phyloP scores from a whole-genome alignment of 345 rosid genomes.

The Cardamine occulta region DNA sequence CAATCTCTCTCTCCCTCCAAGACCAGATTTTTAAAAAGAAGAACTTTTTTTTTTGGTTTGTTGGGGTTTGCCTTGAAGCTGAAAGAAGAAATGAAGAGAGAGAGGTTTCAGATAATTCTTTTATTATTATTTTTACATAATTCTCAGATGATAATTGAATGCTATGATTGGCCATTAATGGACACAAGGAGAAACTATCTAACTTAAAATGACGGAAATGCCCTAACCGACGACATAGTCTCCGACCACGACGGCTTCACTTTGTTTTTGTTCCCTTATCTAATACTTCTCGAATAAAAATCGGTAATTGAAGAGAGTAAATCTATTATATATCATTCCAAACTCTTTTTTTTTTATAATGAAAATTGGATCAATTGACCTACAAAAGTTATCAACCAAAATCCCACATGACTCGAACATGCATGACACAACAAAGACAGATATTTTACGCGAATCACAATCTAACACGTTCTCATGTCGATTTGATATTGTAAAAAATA shows the following conservation, averaged over 20 bases:
- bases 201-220: neutral
- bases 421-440: slow-evolving; percentile 19
- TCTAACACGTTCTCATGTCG: slow-evolving; percentile 39
- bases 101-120: slow-evolving; percentile 15
- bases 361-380: neutral
- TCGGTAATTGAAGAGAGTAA: neutral
- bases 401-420: slow-evolving; percentile 29
- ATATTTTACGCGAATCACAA: slow-evolving; percentile 22
- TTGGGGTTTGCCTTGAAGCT: slow-evolving; percentile 17
- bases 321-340: neutral
- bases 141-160: slow-evolving; percentile 31
- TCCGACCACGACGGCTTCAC: slow-evolving; percentile 21
- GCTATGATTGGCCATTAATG: slow-evolving; percentile 43
- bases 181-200: slow-evolving; percentile 18
- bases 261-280: neutral
- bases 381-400: slow-evolving; percentile 11
- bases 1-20: slow-evolving; percentile 34
- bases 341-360: neutral
- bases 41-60: neutral
- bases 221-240: slow-evolving; percentile 31
- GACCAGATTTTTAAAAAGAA: neutral
- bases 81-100: slow-evolving; percentile 6
- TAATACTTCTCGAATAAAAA: neutral
- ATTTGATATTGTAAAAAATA: neutral
- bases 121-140: neutral